Percentiles rank a stretch among this genome's conserved stretches.
These are phyloP conservation scores for Tubosaeta sp. DNA, from an alignment of 768 basidiomycete genomes.

Conservation along the genomic window DNA sequence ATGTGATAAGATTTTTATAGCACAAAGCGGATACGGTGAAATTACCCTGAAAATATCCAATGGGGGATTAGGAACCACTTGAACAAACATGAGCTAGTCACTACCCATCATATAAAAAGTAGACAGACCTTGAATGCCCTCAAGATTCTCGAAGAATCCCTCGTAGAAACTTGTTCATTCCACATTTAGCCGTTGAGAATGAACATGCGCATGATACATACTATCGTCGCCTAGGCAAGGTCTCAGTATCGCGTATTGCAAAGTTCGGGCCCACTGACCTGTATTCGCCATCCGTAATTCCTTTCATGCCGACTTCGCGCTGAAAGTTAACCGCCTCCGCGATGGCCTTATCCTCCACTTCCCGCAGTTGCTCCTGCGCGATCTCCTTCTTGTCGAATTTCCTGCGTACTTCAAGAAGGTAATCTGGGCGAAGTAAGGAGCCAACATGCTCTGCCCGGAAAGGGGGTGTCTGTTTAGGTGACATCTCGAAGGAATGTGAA, in stretches of 20 bases:
- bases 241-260: not conserved
- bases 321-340: conserved; percentile 34
- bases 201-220: not conserved
- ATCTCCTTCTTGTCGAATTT: conserved; percentile 33
- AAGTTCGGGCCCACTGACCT: conserved; percentile 22
- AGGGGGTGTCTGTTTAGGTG: conserved; percentile 32
- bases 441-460: conserved; percentile 46
- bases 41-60: conserved; percentile 25
- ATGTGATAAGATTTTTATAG: not conserved
- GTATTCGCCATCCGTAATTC: conserved; percentile 41
- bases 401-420: conserved; percentile 36
- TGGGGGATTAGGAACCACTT: conserved; percentile 21
- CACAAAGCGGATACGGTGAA: not conserved
- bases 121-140: conserved; percentile 23
- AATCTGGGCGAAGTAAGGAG: conserved; percentile 39
- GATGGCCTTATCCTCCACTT: conserved; percentile 39
- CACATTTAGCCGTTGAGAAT: not conserved
- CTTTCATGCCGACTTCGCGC: conserved; percentile 37
- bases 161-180: conserved; percentile 20
- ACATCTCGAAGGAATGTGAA: conserved; percentile 7
- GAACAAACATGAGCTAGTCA: not conserved
- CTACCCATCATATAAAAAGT: not conserved
- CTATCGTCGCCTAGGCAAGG: conserved; percentile 22
- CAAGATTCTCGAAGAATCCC: conserved; percentile 25
- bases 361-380: conserved; percentile 32